These are phyloP conservation scores for Penicillium robsamsonii DNA, from an alignment of 495 filamentous ascomycete genomes.

Conservation along the genomic window DNA sequence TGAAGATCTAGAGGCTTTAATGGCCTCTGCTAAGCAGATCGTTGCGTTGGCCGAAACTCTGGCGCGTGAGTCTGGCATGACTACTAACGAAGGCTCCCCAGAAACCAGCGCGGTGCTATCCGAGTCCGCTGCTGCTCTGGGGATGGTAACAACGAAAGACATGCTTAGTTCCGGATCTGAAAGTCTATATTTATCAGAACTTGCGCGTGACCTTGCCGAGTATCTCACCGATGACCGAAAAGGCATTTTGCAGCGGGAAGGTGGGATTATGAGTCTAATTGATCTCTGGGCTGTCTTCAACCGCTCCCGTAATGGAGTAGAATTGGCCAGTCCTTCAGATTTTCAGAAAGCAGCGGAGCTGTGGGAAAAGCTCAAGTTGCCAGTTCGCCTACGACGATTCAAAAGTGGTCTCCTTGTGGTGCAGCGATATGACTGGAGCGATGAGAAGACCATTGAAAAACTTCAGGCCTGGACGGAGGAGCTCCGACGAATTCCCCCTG, in stretches of 20 bases:
- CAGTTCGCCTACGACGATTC: slow-evolving; percentile 82
- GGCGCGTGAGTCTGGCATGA: slow-evolving; percentile 62
- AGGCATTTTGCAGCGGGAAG: slow-evolving; percentile 77
- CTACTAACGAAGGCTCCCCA: slow-evolving; percentile 52
- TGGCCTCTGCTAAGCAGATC: slow-evolving; percentile 95
- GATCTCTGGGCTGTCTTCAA: slow-evolving; percentile 98
- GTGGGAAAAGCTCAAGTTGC: slow-evolving; percentile 86
- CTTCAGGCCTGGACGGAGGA: slow-evolving; percentile 76
- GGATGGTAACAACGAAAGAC: slow-evolving; percentile 90
- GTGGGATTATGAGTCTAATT: slow-evolving; percentile 91
- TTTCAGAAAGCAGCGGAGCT: slow-evolving; percentile 84
- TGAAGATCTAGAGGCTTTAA: slow-evolving; percentile 93
- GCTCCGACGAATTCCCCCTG: slow-evolving; percentile 61
- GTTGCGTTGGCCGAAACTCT: slow-evolving; percentile 90
- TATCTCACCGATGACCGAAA: slow-evolving; percentile 87
- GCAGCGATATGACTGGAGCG: slow-evolving; percentile 82
- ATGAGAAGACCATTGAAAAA: slow-evolving; percentile 80
- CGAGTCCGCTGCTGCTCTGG: slow-evolving; percentile 79
- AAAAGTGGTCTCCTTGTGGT: slow-evolving; percentile 91
- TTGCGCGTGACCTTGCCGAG: slow-evolving; percentile 87
- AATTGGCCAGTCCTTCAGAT: slow-evolving; percentile 87
- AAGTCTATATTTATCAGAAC: slow-evolving; percentile 66
- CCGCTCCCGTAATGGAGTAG: slow-evolving; percentile 88
- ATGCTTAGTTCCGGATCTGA: slow-evolving; percentile 66
- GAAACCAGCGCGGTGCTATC: slow-evolving; percentile 74